Evolutionary conservation across 768 basidiomycete species (phyloP).

Genomic region (Leucosporidium scottii): DNA sequence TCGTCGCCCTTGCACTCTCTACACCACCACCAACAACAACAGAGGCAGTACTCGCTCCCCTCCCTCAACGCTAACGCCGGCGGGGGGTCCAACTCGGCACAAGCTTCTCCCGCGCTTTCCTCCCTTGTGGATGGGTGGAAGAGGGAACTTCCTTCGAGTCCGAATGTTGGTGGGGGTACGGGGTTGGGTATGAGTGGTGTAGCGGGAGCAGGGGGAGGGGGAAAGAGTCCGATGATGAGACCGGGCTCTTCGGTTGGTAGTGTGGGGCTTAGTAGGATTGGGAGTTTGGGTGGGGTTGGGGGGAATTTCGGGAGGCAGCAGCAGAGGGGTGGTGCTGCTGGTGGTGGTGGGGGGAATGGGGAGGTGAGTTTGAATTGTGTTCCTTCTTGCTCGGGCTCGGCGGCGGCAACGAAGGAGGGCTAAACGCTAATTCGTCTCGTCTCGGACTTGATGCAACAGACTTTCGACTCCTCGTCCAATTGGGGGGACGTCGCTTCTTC

Average conservation of each 20-base stretch:
- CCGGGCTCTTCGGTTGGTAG: too few species aligned
- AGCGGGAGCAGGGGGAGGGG: too few species aligned
- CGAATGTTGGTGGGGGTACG: background rate
- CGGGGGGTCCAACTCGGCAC: too few species aligned
- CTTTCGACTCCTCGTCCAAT: background rate
- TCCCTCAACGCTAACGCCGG: too few species aligned
- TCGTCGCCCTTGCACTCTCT: too few species aligned
- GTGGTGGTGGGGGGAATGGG: background rate
- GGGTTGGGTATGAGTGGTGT: background rate
- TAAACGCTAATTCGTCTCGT: too few species aligned
- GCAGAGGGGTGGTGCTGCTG: background rate
- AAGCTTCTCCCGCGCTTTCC: background rate
- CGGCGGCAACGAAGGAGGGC: too few species aligned
- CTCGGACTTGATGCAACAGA: too few species aligned
- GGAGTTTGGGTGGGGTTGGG: background rate
- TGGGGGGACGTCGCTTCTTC: background rate
- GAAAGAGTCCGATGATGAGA: background rate
- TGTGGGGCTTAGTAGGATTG: background rate
- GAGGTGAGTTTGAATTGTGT: background rate
- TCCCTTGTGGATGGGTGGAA: conserved; percentile 2
- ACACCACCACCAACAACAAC: too few species aligned
- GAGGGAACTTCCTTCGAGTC: too few species aligned
- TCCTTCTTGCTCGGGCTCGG: background rate
- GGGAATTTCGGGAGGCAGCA: too few species aligned
- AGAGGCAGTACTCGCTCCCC: too few species aligned